These are phyloP conservation scores for Hypoxylon fuscum DNA, from an alignment of 495 filamentous ascomycete species.

Conservation along the genomic window DNA sequence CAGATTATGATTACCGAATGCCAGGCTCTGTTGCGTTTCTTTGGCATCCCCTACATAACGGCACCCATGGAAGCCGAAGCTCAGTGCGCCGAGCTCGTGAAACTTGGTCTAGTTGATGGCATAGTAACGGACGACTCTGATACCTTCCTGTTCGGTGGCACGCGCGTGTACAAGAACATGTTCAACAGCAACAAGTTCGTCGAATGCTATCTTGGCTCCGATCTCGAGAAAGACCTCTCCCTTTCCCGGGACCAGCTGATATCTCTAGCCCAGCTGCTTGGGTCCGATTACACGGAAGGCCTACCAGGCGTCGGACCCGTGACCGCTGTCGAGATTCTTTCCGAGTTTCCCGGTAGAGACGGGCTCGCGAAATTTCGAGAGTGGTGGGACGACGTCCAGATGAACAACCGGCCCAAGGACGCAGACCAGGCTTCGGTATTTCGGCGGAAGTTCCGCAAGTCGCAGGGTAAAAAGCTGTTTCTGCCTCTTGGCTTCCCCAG, in stretches of 20 bases:
- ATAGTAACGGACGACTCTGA: constrained; percentile 99
- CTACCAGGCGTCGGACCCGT: constrained; percentile 91
- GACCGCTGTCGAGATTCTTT: constrained; percentile 88
- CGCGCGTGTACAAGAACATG: constrained; percentile 98
- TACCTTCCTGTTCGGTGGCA: constrained; percentile 97
- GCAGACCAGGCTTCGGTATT: constrained; percentile 67
- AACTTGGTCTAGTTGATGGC: constrained; percentile 87
- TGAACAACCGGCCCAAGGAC: constrained; percentile 56
- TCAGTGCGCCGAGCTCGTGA: constrained; percentile 92
- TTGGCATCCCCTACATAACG: constrained; percentile 95
- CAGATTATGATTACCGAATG: constrained; percentile 95
- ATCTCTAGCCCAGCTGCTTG: constrained; percentile 85
- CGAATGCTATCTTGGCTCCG: constrained; percentile 90
- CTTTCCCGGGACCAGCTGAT: constrained; percentile 86
- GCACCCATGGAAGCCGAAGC: constrained; percentile 99
- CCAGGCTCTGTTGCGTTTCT: constrained; percentile 87
- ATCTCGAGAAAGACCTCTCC: constrained; percentile 88
- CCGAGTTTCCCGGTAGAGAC: constrained; percentile 75
- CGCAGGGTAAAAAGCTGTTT: constrained; percentile 81
- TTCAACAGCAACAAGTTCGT: constrained; percentile 98
- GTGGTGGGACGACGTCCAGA: constrained; percentile 87
- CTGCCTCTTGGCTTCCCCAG: constrained; percentile 81
- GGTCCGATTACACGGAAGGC: constrained; percentile 94
- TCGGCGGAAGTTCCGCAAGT: constrained; percentile 81
- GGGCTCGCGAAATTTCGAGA: constrained; percentile 74